Base-by-base conservation (phyloP, 768 basidiomycete genomes). In the Vararia minispora region DNA sequence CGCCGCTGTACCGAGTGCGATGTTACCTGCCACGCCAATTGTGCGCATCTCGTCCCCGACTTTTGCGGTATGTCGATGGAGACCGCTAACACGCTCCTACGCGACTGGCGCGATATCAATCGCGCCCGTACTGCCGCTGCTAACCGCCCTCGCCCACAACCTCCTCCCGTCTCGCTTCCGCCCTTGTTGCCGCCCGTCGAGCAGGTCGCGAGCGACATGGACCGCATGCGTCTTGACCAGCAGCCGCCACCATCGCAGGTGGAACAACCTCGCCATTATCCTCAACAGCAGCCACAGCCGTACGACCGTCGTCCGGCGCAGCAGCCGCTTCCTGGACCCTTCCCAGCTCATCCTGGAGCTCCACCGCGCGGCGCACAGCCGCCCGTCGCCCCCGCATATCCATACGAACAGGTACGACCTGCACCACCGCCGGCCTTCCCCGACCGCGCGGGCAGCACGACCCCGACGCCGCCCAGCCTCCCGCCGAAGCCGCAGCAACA, bases 31-130 rank as follows among this genome's bases (percentile, higher is more conserved):
- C 95, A 99, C 60, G 90, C 89, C 14, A 86, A 90, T 47, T 99
- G 95, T 62, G 87, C 91, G 1, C 95, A 99, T 58, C 75, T 98
- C 41, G 95, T 99, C 28, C 95, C 95, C 42, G 94, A 99, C 61
- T 98, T 99, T 61, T 99, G 95, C 53, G 95, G 95, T 29, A 97
- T 99, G 92, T 90, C 91, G 26, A 98, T 98, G 94, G 94, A 97
- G 61, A 94, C 88, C 26, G 94, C 95, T 33, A 97, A 97, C 58
- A 78, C 82, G 52, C 70, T 99, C 14, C 72, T 99, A 35, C 76
- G 81, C 35, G 83, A 91, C 58, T 80, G 87, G 73, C 79, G 84
- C 38, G 85, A 88, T 53, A 95, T 95, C 64, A 92, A 97, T 58
- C 72, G 69, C 50, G 61, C 62, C 53, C 74, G 81, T 45, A 46